Evolutionary conservation across 257 asterid genomes (phyloP).

Genomic region (Perilla frutescens): DNA sequence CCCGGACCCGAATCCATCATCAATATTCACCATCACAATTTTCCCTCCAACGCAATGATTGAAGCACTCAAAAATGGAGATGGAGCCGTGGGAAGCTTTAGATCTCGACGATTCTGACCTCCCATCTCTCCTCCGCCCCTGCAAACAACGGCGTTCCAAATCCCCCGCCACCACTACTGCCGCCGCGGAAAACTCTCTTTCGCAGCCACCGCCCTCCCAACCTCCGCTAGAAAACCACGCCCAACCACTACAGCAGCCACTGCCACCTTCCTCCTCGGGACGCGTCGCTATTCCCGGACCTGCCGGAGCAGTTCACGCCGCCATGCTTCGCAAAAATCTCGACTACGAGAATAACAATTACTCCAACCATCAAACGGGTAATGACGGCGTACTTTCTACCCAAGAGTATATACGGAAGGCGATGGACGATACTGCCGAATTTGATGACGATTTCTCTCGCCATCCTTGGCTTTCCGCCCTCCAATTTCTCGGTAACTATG

Average conservation of each 20-base stretch:
- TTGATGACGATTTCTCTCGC: constrained; percentile 72
- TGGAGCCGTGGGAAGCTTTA: constrained; percentile 76
- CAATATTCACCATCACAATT: not conserved
- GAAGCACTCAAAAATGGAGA: constrained; percentile 42
- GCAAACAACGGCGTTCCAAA: constrained; percentile 58
- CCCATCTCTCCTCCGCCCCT: constrained; percentile 89
- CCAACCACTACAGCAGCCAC: constrained; percentile 28
- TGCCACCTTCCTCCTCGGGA: constrained; percentile 33
- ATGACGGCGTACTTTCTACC: constrained; percentile 47
- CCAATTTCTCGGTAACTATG: constrained; percentile 58
- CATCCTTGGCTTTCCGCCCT: constrained; percentile 79
- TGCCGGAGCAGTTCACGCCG: constrained; percentile 79
- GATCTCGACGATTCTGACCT: constrained; percentile 94
- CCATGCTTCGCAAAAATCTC: constrained; percentile 58
- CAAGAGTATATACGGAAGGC: constrained; percentile 84
- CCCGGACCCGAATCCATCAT: not conserved
- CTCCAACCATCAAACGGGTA: constrained; percentile 21
- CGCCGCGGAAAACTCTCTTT: constrained; percentile 37
- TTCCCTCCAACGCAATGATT: constrained; percentile 59
- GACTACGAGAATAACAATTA: constrained; percentile 44
- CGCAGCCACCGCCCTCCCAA: constrained; percentile 32
- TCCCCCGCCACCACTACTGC: constrained; percentile 25
- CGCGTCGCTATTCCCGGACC: constrained; percentile 75
- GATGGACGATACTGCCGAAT: constrained; percentile 63
- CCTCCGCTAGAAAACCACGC: constrained; percentile 30